A percentile compares a stretch with the other conserved stretches of the same genome.
phyloP scores from a whole-genome alignment of 208 protist genomes.

The Entamoeba invadens region DNA sequence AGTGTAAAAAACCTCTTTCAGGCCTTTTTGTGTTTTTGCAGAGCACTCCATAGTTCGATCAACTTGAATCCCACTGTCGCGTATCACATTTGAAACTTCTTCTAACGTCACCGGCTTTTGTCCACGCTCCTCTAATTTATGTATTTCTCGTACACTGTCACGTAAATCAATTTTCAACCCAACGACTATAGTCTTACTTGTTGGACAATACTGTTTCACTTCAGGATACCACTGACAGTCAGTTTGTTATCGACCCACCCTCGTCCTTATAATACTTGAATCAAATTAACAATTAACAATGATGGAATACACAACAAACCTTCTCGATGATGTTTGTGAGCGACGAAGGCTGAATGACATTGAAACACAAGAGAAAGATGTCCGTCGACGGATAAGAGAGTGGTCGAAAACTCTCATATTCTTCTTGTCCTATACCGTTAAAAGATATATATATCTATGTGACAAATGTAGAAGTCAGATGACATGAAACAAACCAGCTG shows the following conservation, averaged over 20 bases:
- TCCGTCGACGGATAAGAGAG: constrained; percentile 46
- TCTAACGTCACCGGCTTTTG: neutral
- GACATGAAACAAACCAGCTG: too few relatives aligned
- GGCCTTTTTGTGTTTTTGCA: constrained; percentile 56
- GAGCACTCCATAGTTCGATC: constrained; percentile 64
- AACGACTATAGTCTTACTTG: constrained; percentile 41
- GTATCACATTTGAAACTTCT: constrained; percentile 36
- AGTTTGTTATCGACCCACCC: too few relatives aligned
- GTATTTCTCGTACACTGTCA: neutral
- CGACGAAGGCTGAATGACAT: constrained; percentile 40
- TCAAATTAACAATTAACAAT: too few relatives aligned
- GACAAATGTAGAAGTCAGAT: too few relatives aligned
- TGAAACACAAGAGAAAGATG: constrained; percentile 60
- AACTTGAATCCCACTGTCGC: constrained; percentile 51
- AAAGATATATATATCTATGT: too few relatives aligned
- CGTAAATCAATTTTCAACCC: constrained; percentile 47
- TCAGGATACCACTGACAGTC: constrained; percentile 41
- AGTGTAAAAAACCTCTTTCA: constrained; percentile 57
- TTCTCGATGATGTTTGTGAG: constrained; percentile 53
- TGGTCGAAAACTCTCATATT: constrained; percentile 49
- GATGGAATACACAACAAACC: too few relatives aligned
- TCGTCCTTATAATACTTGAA: too few relatives aligned
- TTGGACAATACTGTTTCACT: constrained; percentile 17
- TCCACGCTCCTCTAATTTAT: neutral
- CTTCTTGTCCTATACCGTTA: constrained; percentile 48